A percentile compares a stretch with the other conserved stretches of the same genome.
Evolutionary conservation across 495 filamentous ascomycete species (phyloP).

Genomic region (Penicillium maclennaniae): DNA sequence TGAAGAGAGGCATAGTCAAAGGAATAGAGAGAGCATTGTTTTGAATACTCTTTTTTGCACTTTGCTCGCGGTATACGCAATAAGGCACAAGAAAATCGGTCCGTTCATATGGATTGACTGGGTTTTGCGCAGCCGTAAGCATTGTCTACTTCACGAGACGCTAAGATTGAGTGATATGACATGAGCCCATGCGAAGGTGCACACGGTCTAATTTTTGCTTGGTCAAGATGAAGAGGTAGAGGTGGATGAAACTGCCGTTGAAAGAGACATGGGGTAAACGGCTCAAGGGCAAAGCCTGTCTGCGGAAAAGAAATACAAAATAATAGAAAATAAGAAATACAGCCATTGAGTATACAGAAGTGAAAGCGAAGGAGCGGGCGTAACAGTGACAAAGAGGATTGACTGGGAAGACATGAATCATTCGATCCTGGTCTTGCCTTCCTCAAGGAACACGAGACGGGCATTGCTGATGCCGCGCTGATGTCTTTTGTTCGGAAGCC

Average conservation of each 20-base stretch:
- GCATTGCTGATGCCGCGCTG: constrained; percentile 76
- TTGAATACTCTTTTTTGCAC: too few relatives aligned
- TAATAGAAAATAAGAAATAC: constrained; percentile 17
- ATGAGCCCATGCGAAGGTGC: not conserved
- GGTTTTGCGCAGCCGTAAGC: constrained; percentile 1
- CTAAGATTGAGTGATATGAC: not conserved
- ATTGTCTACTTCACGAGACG: constrained; percentile 9
- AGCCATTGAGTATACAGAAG: constrained; percentile 21
- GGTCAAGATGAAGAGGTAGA: not conserved
- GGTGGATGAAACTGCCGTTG: constrained; percentile 2
- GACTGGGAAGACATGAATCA: constrained; percentile 29
- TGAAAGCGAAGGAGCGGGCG: constrained; percentile 5
- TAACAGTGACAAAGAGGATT: not conserved
- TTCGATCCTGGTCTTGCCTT: constrained; percentile 96
- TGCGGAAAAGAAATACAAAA: constrained; percentile 3
- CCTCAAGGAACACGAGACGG: constrained; percentile 76
- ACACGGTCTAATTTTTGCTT: constrained; percentile 6
- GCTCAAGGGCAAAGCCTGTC: constrained; percentile 3
- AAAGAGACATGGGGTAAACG: constrained; percentile 12
- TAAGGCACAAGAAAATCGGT: not conserved
- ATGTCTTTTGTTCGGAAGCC: constrained; percentile 59
- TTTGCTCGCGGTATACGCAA: not conserved
- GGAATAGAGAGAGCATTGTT: not conserved
- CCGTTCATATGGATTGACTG: constrained; percentile 1
- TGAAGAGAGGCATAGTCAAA: not conserved